Conservation (phyloP, 768 basidiomycete genomes). For the Pulveroboletus sp. region DNA sequence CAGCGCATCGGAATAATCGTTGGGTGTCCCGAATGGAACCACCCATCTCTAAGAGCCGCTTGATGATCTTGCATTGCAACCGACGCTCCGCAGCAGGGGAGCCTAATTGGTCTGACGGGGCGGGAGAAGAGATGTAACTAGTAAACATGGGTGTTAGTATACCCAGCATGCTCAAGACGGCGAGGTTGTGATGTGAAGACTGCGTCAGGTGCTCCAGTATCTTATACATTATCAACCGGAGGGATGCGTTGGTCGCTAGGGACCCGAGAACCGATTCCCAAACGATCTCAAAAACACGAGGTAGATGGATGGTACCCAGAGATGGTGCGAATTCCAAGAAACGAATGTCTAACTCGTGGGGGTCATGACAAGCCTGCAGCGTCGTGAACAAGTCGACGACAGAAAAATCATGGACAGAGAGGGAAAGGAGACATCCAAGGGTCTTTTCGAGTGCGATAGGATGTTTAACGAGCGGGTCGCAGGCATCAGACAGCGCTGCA, state of each 20-base stretch:
- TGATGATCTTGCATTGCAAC: conserved; percentile 56
- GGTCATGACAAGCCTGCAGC: conserved; percentile 37
- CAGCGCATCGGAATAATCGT: conserved; percentile 54
- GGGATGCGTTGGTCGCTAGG: conserved; percentile 32
- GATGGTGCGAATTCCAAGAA: conserved; percentile 39
- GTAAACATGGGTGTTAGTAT: conserved; percentile 49
- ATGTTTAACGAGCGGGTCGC: conserved; percentile 49
- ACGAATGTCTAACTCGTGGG: conserved; percentile 39
- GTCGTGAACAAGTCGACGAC: conserved; percentile 51
- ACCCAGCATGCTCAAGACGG: conserved; percentile 56
- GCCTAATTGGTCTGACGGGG: conserved; percentile 13
- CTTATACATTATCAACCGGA: conserved; percentile 55
- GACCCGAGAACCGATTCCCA: conserved; percentile 45
- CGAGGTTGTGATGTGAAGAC: conserved; percentile 66
- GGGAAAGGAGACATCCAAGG: conserved; percentile 62
- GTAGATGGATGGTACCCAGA: conserved; percentile 50
- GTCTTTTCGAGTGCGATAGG: conserved; percentile 47
- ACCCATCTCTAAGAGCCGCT: conserved; percentile 73
- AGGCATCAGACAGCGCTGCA: conserved; percentile 55
- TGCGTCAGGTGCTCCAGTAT: conserved; percentile 59
- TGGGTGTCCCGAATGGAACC: conserved; percentile 62
- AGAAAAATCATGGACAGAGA: conserved; percentile 64
- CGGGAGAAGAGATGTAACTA: conserved; percentile 21
- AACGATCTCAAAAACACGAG: conserved; percentile 59
- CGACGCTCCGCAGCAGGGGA: conserved; percentile 41